Evolutionary conservation across 352 stramenopile genomes (phyloP).

Genomic region (Elongisporangium undulatum): DNA sequence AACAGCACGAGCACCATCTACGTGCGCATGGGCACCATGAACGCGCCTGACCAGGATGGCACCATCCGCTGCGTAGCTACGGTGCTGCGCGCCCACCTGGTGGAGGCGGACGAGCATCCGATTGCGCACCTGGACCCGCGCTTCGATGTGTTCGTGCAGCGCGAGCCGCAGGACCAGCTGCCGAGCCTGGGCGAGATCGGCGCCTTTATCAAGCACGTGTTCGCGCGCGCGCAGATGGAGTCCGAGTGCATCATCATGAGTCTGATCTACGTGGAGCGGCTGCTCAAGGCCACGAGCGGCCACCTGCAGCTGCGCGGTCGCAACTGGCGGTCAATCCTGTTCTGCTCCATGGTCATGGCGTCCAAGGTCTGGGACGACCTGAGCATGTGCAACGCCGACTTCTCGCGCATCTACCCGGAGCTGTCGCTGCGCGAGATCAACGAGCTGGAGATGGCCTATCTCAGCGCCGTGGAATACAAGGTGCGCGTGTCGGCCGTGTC

Average conservation of each 20-base stretch:
- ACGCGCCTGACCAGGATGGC: constrained; percentile 93
- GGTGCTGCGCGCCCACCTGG: constrained; percentile 94
- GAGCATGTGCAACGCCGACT: constrained; percentile 97
- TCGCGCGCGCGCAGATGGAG: constrained; percentile 90
- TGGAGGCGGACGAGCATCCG: constrained; percentile 71
- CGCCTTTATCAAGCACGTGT: constrained; percentile 93
- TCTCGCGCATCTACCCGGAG: constrained; percentile 91
- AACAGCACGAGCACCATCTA: constrained; percentile 95
- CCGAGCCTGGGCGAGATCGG: constrained; percentile 89
- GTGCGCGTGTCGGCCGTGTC: constrained; percentile 83
- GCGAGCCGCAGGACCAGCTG: constrained; percentile 38
- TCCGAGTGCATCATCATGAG: constrained; percentile 97
- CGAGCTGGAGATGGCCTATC: constrained; percentile 91
- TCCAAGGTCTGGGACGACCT: constrained; percentile 98
- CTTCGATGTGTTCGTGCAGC: constrained; percentile 70
- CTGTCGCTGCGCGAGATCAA: constrained; percentile 94
- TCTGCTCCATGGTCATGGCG: constrained; percentile 95
- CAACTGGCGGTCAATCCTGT: constrained; percentile 95
- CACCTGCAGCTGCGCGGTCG: constrained; percentile 63
- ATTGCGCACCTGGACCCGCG: constrained; percentile 33
- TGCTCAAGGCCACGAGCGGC: constrained; percentile 90
- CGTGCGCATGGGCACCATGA: constrained; percentile 91
- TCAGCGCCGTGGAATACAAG: constrained; percentile 89
- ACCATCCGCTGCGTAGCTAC: constrained; percentile 96
- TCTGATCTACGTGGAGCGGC: constrained; percentile 96